A percentile compares a stretch with the other conserved stretches of the same genome.
phyloP scores from a whole-genome alignment of 2,329 filamentous ascomycete genomes.

The Acrocalymma vagum region DNA sequence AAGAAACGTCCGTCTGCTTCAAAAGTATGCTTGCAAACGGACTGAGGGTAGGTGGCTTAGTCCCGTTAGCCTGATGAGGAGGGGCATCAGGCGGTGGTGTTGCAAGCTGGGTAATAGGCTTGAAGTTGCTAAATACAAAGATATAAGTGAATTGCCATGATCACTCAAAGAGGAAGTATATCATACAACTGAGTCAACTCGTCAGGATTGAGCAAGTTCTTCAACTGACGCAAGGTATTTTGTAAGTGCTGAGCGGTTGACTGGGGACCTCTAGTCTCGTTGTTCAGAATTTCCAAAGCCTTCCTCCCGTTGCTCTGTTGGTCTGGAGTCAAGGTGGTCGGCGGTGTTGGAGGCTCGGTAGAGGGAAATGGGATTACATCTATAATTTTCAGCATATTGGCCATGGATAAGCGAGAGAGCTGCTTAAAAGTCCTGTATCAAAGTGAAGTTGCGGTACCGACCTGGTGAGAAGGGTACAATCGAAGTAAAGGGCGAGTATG shows the following conservation, averaged over 20 bases:
- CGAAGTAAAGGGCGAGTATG: constrained; percentile 83
- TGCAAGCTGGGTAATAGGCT: constrained; percentile 36
- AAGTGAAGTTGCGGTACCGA: constrained; percentile 51
- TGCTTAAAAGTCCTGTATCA: constrained; percentile 6
- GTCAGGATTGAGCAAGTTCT: constrained; percentile 76
- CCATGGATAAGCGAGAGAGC: constrained; percentile 25
- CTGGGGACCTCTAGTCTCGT: constrained; percentile 68
- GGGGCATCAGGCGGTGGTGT: constrained; percentile 41
- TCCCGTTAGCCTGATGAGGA: constrained; percentile 27
- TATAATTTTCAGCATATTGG: constrained; percentile 32
- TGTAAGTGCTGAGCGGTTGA: constrained; percentile 72
- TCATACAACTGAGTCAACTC: constrained; percentile 74
- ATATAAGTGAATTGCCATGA: constrained; percentile 21
- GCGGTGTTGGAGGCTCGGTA: constrained; percentile 49
- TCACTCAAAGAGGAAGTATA: constrained; percentile 4
- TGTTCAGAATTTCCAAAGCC: constrained; percentile 73
- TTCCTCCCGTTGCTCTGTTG: constrained; percentile 62
- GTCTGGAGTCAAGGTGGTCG: constrained; percentile 44
- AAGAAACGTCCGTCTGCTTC: constrained; percentile 48
- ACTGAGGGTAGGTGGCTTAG: constrained; percentile 48
- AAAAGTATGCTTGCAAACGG: constrained; percentile 65
- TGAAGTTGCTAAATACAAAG: constrained; percentile 40
- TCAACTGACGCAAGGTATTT: constrained; percentile 76
- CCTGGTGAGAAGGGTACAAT: constrained; percentile 81
- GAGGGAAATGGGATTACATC: constrained; percentile 57